phyloP scores from a whole-genome alignment of 164 flowering plant genomes.

The Protea cynaroides region DNA sequence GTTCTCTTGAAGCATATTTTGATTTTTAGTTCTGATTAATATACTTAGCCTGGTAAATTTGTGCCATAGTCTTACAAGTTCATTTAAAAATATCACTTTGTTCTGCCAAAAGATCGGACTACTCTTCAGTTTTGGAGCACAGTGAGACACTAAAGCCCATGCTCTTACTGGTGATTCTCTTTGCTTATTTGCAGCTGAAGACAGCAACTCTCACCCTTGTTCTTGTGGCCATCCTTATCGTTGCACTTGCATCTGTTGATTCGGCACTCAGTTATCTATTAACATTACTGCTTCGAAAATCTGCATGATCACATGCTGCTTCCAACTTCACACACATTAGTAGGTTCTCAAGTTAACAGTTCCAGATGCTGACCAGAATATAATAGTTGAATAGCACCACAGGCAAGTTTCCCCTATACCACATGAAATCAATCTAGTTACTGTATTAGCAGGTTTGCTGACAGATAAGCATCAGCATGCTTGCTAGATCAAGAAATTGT shows the following conservation, averaged over 20 bases:
- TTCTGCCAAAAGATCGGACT: background rate
- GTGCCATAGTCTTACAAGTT: background rate
- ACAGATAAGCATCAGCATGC: too few relatives aligned
- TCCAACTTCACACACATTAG: background rate
- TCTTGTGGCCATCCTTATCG: slow-evolving; percentile 68
- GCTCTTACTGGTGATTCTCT: background rate
- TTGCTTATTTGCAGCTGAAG: slow-evolving; percentile 55
- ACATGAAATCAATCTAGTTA: too few relatives aligned
- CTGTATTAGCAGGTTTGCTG: too few relatives aligned
- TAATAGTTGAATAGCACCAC: too few relatives aligned
- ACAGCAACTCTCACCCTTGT: slow-evolving; percentile 81
- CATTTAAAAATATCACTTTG: background rate
- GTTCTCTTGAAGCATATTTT: too few relatives aligned
- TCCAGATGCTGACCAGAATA: background rate
- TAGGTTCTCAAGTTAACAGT: background rate
- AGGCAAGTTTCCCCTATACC: too few relatives aligned
- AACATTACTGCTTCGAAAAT: slow-evolving; percentile 49
- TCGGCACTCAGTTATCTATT: slow-evolving; percentile 56
- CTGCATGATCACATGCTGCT: slow-evolving; percentile 23
- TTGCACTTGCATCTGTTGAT: slow-evolving; percentile 70
- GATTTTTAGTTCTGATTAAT: too few relatives aligned
- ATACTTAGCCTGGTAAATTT: too few relatives aligned
- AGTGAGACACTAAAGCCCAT: background rate
- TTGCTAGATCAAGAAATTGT: too few relatives aligned
- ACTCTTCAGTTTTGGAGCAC: too few relatives aligned